phyloP scores from a whole-genome alignment of 768 basidiomycete genomes.

The Nevesoporus exiguus region DNA sequence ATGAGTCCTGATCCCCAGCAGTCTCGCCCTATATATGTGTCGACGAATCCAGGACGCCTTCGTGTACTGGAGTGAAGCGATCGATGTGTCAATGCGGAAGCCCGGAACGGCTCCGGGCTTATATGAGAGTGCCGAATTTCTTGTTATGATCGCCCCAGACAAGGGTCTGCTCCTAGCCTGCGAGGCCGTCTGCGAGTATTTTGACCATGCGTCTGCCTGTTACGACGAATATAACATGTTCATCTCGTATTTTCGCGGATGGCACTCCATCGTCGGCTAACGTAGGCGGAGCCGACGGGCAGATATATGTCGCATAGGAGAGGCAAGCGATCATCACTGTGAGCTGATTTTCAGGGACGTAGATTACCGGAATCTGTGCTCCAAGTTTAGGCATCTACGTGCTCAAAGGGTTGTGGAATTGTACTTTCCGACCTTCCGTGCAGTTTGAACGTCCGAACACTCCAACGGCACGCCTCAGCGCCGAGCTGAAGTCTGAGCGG shows the following conservation, averaged over 20 bases:
- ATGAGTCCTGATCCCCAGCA: too few relatives aligned
- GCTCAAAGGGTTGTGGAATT: too few relatives aligned
- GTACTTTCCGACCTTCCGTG: too few relatives aligned
- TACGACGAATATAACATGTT: slow-evolving; percentile 31
- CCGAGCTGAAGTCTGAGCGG: too few relatives aligned
- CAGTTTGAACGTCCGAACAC: too few relatives aligned
- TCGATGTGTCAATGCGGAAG: too few relatives aligned
- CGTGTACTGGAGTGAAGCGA: too few relatives aligned
- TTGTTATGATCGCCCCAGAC: slow-evolving; percentile 40
- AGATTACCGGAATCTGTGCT: slow-evolving; percentile 28
- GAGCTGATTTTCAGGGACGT: not conserved
- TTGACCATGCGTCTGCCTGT: slow-evolving; percentile 37
- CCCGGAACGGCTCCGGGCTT: too few relatives aligned
- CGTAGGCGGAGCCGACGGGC: slow-evolving; percentile 46
- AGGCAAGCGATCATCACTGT: not conserved
- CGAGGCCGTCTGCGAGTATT: slow-evolving; percentile 38
- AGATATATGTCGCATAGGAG: slow-evolving; percentile 26
- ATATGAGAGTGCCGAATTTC: slow-evolving; percentile 40
- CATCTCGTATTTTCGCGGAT: slow-evolving; percentile 43
- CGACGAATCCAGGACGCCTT: too few relatives aligned
- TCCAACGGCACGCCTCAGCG: too few relatives aligned
- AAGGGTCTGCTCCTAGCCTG: slow-evolving; percentile 35
- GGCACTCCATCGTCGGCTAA: slow-evolving; percentile 41
- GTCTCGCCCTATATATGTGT: too few relatives aligned
- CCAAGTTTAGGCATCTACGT: slow-evolving; percentile 37